Base-by-base conservation (phyloP, 106 monocot species). In the Platanthera zijinensis region DNA sequence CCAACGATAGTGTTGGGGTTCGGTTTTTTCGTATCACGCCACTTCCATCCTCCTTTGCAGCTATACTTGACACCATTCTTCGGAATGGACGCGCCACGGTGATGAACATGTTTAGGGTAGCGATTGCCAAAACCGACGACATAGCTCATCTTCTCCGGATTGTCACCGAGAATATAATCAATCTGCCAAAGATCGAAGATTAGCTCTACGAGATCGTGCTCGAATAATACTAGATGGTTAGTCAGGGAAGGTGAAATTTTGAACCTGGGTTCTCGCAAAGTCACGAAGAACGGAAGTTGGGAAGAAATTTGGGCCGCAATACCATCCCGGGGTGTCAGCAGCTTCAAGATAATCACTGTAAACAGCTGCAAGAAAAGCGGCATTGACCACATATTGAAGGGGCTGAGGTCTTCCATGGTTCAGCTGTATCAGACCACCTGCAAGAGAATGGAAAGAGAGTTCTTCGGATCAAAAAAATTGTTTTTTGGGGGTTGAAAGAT, bases 351-450 rank as follows among this genome's bases (percentile, higher is more conserved):
- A 83, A 61, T 83, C 83, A 57, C 78, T 83, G 57, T 51, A 83
- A 8, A 83, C 54, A 0, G 78, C 74, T 10, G 83, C 83, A 17
- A 83, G 83, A 69, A 83, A 83, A 32, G 83, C 78, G 5, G 83
- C 83, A 78, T 83, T 78, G 8, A 78, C 83, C 1, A 78, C 83
- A 59, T 83, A 83, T 74, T 83, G 83, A 54, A 83, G 78, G 1
- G 83, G 78, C 74, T 83, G 83, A 69, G 78, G 74, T 54, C 83
- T 63, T 78, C 83, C 83, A 83, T 83, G 83, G 78, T 83, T 83
- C 8, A 83, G 61, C 69, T 92, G 84, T 79, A 92, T 92, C 57
- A 92, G 50, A 50, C 92, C 92, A 69, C 92, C 92, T 92, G 85
- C 5, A 51, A 53, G 17, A 8, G 52, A 71, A 22, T 30, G 14